Conservation (phyloP, 1,139 yeast species). For the Barnettozyma hawaiiensis region DNA sequence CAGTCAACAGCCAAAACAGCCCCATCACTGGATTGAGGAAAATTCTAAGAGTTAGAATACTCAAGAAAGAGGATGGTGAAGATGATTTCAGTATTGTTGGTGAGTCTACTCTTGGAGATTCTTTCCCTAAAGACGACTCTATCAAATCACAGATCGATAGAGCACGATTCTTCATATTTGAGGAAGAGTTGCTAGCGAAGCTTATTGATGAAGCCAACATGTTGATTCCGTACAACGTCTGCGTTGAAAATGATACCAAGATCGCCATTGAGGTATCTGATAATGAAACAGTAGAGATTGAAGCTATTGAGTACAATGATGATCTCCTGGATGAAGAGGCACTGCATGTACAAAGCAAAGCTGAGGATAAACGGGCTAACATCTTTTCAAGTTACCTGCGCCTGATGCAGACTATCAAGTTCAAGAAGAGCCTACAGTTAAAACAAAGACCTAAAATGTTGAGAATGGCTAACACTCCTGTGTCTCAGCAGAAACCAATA, state of each 20-base stretch:
- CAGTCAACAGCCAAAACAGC: constrained; percentile 25
- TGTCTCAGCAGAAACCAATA: constrained; percentile 7
- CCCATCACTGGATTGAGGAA: constrained; percentile 20
- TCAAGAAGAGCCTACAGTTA: constrained; percentile 39
- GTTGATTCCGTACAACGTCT: constrained; percentile 67
- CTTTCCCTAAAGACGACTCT: constrained; percentile 27
- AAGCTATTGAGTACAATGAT: constrained; percentile 49
- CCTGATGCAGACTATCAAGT: constrained; percentile 34
- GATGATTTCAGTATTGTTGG: constrained; percentile 40
- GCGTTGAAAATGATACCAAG: constrained; percentile 59
- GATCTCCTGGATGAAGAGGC: constrained; percentile 24
- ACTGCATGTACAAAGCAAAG: constrained; percentile 17
- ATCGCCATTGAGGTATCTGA: constrained; percentile 52
- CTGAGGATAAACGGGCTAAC: constrained; percentile 32
- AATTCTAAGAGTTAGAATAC: constrained; percentile 48
- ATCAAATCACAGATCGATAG: constrained; percentile 49
- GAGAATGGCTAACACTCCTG: constrained; percentile 15
- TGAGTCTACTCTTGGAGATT: constrained; percentile 25
- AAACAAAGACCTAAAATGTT: constrained; percentile 15
- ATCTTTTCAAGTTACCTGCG: constrained; percentile 42
- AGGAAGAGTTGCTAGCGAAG: constrained; percentile 66
- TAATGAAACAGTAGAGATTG: constrained; percentile 68
- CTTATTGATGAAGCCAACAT: constrained; percentile 70
- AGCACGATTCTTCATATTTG: constrained; percentile 72
- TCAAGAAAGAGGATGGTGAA: constrained; percentile 49